phyloP scores from a whole-genome alignment of 305 asterid genomes.

The Vinca major region DNA sequence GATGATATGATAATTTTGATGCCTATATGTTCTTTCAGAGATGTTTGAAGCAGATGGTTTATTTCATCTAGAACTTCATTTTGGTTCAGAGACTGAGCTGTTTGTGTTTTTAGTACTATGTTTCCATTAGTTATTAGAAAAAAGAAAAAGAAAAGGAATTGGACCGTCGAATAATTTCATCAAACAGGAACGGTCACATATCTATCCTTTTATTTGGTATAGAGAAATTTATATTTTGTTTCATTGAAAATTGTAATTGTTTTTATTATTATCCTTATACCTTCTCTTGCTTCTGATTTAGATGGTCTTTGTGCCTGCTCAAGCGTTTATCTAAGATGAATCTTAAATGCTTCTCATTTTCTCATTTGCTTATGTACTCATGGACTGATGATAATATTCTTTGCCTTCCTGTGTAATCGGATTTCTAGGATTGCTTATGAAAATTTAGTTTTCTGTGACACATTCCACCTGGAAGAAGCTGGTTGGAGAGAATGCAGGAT shows the following conservation, averaged over 20 bases:
- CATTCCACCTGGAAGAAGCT: constrained; percentile 66
- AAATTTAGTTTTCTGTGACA: constrained; percentile 57
- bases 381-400: not conserved
- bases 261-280: no score
- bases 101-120: no score
- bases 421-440: constrained; percentile 60
- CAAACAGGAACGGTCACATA: no score
- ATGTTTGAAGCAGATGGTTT: no score
- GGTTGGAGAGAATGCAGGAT: constrained; percentile 92
- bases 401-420: not conserved
- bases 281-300: not conserved
- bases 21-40: no score
- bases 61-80: no score
- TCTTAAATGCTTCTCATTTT: no score
- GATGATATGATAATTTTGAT: no score
- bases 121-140: no score
- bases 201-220: not conserved
- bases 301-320: not conserved
- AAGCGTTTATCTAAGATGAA: not conserved
- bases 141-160: no score
- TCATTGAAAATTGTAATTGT: not conserved
- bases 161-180: no score
- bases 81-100: no score
- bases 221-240: not conserved
- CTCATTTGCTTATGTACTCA: not conserved